phyloP scores from a whole-genome alignment of 192 early-diverging fungal genomes.

The Geranomyces variabilis region DNA sequence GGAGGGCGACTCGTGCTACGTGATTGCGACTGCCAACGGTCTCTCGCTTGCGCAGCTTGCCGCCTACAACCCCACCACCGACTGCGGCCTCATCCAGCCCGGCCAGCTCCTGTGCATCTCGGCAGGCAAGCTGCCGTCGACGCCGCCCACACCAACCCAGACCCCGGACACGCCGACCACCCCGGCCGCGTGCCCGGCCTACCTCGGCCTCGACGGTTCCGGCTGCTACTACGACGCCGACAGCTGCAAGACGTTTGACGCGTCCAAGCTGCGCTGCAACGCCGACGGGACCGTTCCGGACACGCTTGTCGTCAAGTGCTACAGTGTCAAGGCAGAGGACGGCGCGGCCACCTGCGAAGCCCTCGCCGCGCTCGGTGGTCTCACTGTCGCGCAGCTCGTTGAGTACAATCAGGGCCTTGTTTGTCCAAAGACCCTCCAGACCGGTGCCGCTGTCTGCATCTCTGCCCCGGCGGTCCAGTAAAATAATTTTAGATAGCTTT shows the following conservation, averaged over 20 bases:
- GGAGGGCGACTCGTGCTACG: constrained; percentile 3
- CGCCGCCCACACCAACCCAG: neutral
- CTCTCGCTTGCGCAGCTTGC: neutral
- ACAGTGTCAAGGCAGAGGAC: neutral
- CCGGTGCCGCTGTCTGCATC: no score
- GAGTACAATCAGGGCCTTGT: neutral
- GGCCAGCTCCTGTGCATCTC: constrained; percentile 19
- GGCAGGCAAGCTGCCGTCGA: constrained; percentile 15
- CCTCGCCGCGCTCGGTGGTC: neutral
- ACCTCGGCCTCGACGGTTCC: no score
- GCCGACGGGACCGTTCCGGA: neutral
- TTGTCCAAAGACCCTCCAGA: no score
- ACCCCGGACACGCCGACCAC: no score
- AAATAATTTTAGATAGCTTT: no score
- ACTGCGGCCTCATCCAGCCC: constrained; percentile 14
- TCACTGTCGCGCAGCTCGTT: neutral
- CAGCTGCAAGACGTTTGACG: no score
- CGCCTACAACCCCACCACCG: neutral
- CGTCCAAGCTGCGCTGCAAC: no score
- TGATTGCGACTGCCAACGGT: neutral
- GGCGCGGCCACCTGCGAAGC: neutral
- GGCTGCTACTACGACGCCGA: no score
- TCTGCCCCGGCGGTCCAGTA: no score
- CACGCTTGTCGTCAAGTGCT: neutral
- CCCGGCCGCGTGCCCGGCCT: no score